These are phyloP conservation scores for Candida nemodendra DNA, from an alignment of 805 yeast genomes.

Conservation along the genomic window DNA sequence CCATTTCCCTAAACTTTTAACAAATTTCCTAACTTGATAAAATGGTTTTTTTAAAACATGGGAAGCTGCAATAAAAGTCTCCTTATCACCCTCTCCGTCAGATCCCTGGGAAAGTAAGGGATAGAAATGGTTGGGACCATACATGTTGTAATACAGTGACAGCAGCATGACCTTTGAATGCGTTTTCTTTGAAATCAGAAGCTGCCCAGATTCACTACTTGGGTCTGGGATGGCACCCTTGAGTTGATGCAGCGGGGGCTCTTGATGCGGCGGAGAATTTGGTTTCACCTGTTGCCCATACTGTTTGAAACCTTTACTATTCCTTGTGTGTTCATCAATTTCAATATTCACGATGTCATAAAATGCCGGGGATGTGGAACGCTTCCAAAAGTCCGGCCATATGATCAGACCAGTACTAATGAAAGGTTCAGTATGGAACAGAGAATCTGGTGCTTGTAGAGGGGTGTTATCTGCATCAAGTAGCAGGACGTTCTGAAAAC, in stretches of 20 bases:
- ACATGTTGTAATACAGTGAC: slow-evolving; percentile 58
- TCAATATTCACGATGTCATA: slow-evolving; percentile 47
- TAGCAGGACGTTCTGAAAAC: slow-evolving; percentile 64
- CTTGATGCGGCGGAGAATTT: slow-evolving; percentile 32
- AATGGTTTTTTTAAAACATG: slow-evolving; percentile 56
- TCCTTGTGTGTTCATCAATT: slow-evolving; percentile 39
- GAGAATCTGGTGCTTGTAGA: slow-evolving; percentile 53
- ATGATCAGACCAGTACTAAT: slow-evolving; percentile 49
- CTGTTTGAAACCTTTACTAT: slow-evolving; percentile 39
- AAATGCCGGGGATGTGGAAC: slow-evolving; percentile 51
- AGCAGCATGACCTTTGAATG: slow-evolving; percentile 54
- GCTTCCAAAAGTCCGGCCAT: slow-evolving; percentile 47
- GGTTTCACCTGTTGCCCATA: slow-evolving; percentile 27
- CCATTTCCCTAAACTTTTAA: slow-evolving; percentile 55
- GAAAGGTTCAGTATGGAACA: slow-evolving; percentile 61
- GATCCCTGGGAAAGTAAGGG: slow-evolving; percentile 49
- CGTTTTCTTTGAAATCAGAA: slow-evolving; percentile 52
- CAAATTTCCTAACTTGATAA: slow-evolving; percentile 57
- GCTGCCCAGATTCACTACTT: slow-evolving; percentile 65
- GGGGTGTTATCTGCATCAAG: slow-evolving; percentile 77
- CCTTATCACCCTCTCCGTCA: slow-evolving; percentile 58
- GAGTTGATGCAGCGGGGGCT: slow-evolving; percentile 54
- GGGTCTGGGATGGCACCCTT: slow-evolving; percentile 64
- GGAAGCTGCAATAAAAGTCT: slow-evolving; percentile 59
- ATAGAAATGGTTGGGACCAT: slow-evolving; percentile 57